Evolutionary conservation across 805 yeast species (phyloP).

Genomic region (Kregervanrija pseudodelftensis): DNA sequence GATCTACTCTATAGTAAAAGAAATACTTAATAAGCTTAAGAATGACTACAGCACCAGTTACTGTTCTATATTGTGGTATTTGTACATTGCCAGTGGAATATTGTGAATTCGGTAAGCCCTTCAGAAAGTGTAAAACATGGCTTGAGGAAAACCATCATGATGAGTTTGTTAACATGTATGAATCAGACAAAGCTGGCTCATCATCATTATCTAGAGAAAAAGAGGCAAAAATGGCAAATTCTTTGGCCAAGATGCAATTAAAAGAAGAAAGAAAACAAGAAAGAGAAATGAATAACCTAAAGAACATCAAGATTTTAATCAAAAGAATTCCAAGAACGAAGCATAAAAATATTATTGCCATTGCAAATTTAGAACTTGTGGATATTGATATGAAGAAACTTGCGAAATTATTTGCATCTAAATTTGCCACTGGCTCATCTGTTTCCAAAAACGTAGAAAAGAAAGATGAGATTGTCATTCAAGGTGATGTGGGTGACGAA

Average conservation of each 20-base stretch:
- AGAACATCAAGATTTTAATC: constrained; percentile 73
- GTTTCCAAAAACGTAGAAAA: constrained; percentile 87
- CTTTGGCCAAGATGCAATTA: constrained; percentile 75
- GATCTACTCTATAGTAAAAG: background rate
- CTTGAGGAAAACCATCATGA: constrained; percentile 52
- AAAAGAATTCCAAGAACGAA: constrained; percentile 87
- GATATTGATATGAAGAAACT: constrained; percentile 85
- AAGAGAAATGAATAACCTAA: constrained; percentile 69
- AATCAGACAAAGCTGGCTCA: constrained; percentile 45
- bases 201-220: constrained; percentile 64
- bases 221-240: constrained; percentile 76
- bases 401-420: constrained; percentile 86
- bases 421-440: constrained; percentile 93
- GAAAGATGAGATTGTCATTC: constrained; percentile 85
- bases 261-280: constrained; percentile 82
- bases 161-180: constrained; percentile 53
- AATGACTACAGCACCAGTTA: constrained; percentile 15
- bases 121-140: constrained; percentile 83
- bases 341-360: constrained; percentile 79
- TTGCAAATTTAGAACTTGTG: constrained; percentile 82
- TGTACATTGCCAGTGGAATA: constrained; percentile 85
- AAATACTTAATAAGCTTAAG: background rate
- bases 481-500: constrained; percentile 93
- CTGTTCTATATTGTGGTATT: constrained; percentile 63
- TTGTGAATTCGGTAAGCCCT: constrained; percentile 83